phyloP scores from a whole-genome alignment of 2,329 filamentous ascomycete species.

The Phaeosphaeria sp. region DNA sequence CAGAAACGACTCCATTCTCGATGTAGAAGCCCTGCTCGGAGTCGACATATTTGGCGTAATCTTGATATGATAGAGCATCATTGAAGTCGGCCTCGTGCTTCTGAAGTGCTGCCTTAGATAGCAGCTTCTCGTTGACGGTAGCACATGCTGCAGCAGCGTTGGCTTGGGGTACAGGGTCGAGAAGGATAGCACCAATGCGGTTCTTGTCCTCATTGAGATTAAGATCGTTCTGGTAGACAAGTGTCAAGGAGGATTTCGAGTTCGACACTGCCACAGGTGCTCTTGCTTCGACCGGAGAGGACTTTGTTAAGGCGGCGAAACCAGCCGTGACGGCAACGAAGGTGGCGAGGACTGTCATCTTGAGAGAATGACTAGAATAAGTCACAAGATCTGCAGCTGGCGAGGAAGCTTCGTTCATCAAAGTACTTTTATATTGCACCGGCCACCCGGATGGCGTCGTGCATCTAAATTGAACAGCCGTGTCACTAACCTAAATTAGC shows the following conservation, averaged over 20 bases:
- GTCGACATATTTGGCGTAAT: constrained; percentile 49
- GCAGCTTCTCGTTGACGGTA: constrained; percentile 56
- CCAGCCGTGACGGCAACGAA: constrained; percentile 28
- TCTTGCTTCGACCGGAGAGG: constrained; percentile 26
- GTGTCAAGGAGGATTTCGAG: constrained; percentile 54
- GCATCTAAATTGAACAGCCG: constrained; percentile 17
- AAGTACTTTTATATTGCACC: constrained; percentile 27
- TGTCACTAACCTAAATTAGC: constrained; percentile 22
- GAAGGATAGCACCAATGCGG: constrained; percentile 59
- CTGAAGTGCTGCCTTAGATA: constrained; percentile 52
- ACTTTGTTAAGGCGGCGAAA: constrained; percentile 23
- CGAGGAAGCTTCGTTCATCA: constrained; percentile 1
- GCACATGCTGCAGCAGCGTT: constrained; percentile 55
- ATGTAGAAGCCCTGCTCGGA: constrained; percentile 53
- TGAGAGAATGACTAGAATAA: constrained; percentile 6
- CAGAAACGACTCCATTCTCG: constrained; percentile 48
- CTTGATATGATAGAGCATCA: constrained; percentile 55
- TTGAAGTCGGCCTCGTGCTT: constrained; percentile 56
- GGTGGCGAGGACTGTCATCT: constrained; percentile 30
- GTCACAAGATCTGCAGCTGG: constrained; percentile 6
- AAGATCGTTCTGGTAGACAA: constrained; percentile 63
- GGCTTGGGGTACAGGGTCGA: constrained; percentile 52
- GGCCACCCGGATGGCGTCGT: constrained; percentile 34
- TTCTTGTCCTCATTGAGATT: constrained; percentile 62
- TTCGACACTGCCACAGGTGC: constrained; percentile 26